Percentiles rank a stretch among this genome's conserved stretches.
phyloP scores from a whole-genome alignment of 176 grass and related monocot species.

The Rhynchospora tenuis region DNA sequence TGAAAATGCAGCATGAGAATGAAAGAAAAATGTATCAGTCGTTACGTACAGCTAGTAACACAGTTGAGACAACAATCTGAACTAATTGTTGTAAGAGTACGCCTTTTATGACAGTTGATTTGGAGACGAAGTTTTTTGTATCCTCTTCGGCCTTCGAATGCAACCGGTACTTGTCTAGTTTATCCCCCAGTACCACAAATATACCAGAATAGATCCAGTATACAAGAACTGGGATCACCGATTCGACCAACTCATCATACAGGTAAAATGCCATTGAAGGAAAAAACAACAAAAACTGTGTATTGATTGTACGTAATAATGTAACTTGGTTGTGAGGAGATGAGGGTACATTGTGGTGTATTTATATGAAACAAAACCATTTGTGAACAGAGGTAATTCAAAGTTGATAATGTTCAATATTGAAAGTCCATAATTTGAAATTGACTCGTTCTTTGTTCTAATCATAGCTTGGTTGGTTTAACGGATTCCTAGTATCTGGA shows the following conservation, averaged over 20 bases:
- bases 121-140: slow-evolving; percentile 58
- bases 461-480: too few relatives aligned
- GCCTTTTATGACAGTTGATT: slow-evolving; percentile 51
- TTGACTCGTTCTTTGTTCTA: too few relatives aligned
- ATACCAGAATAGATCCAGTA: slow-evolving; percentile 80
- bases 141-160: slow-evolving; percentile 60
- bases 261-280: neutral
- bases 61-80: slow-evolving; percentile 55
- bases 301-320: too few relatives aligned
- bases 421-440: too few relatives aligned
- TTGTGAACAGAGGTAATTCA: too few relatives aligned
- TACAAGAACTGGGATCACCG: slow-evolving; percentile 64
- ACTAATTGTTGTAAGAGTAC: slow-evolving; percentile 67
- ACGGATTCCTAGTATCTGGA: too few relatives aligned
- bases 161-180: slow-evolving; percentile 53
- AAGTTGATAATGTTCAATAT: too few relatives aligned
- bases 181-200: slow-evolving; percentile 39
- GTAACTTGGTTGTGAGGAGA: neutral
- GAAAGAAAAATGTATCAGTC: neutral
- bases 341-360: too few relatives aligned
- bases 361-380: too few relatives aligned
- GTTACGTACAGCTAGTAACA: slow-evolving; percentile 48
- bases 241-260: slow-evolving; percentile 69
- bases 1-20: too few relatives aligned
- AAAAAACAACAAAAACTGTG: too few relatives aligned